Evolutionary conservation across 2,329 filamentous ascomycete genomes (phyloP).

Genomic region (Xylariaceae sp.): DNA sequence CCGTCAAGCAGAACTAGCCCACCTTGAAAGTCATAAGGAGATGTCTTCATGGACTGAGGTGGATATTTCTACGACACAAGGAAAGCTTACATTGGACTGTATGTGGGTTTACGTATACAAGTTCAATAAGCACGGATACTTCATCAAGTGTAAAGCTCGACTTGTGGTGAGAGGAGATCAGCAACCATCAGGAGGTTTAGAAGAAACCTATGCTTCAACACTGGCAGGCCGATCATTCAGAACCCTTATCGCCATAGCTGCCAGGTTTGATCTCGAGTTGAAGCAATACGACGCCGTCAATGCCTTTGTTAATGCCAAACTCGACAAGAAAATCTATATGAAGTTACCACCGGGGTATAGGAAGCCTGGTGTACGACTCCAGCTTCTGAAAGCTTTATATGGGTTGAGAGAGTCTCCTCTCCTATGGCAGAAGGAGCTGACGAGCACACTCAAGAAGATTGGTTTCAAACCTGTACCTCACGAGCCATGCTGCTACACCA

Average conservation of each 20-base stretch:
- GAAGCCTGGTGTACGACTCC: not conserved
- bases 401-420: not conserved
- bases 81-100: not conserved
- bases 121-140: slow-evolving; percentile 1
- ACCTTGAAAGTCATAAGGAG: not conserved
- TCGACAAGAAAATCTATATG: slow-evolving; percentile 1
- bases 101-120: slow-evolving; percentile 8
- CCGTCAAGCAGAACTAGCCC: not conserved
- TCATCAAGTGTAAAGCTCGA: not conserved
- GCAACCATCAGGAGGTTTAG: not conserved
- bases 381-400: not conserved
- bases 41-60: not conserved
- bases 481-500: not conserved
- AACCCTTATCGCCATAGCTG: not conserved
- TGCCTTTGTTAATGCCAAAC: not conserved
- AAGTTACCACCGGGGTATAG: not conserved
- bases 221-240: not conserved
- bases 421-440: not conserved
- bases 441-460: not conserved
- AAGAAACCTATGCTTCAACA: not conserved
- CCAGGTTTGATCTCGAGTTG: not conserved
- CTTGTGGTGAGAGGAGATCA: slow-evolving; percentile 3
- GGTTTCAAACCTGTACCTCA: not conserved
- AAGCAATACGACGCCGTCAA: not conserved
- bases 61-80: not conserved